These are phyloP conservation scores for Metschnikowia shivogae DNA, from an alignment of 805 yeast genomes.

Conservation along the genomic window DNA sequence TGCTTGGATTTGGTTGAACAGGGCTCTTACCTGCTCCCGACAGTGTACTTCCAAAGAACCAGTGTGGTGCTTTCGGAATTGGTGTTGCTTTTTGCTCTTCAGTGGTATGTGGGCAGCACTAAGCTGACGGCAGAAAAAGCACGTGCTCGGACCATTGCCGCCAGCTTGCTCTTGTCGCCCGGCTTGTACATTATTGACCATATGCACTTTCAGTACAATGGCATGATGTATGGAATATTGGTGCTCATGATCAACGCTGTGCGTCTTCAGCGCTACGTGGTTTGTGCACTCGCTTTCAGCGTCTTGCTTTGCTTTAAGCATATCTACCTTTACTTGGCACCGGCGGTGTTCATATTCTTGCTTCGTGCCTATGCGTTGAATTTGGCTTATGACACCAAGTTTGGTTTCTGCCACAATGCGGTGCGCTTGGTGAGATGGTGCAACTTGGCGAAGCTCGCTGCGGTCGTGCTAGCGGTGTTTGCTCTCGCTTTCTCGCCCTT, in stretches of 20 bases:
- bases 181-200: constrained; percentile 90
- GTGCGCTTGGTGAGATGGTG: constrained; percentile 47
- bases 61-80: constrained; percentile 79
- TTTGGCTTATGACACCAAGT: constrained; percentile 24
- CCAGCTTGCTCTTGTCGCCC: constrained; percentile 82
- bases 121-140: constrained; percentile 35
- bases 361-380: constrained; percentile 70
- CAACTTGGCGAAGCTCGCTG: constrained; percentile 58
- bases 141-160: constrained; percentile 69
- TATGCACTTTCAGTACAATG: constrained; percentile 96
- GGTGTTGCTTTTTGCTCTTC: constrained; percentile 64
- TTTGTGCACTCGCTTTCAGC: constrained; percentile 68
- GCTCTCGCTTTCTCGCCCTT: constrained; percentile 77
- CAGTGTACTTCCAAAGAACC: constrained; percentile 73
- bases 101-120: constrained; percentile 59
- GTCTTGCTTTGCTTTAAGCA: constrained; percentile 88
- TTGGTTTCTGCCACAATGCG: constrained; percentile 23
- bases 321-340: constrained; percentile 88
- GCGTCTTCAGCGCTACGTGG: constrained; percentile 48
- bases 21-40: constrained; percentile 73
- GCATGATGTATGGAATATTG: constrained; percentile 83
- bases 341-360: constrained; percentile 82
- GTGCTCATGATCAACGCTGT: constrained; percentile 73
- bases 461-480: constrained; percentile 59
- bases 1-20: constrained; percentile 63